phyloP scores from a whole-genome alignment of 805 yeast genomes.

The Sugiyamaella lignohabitans region DNA sequence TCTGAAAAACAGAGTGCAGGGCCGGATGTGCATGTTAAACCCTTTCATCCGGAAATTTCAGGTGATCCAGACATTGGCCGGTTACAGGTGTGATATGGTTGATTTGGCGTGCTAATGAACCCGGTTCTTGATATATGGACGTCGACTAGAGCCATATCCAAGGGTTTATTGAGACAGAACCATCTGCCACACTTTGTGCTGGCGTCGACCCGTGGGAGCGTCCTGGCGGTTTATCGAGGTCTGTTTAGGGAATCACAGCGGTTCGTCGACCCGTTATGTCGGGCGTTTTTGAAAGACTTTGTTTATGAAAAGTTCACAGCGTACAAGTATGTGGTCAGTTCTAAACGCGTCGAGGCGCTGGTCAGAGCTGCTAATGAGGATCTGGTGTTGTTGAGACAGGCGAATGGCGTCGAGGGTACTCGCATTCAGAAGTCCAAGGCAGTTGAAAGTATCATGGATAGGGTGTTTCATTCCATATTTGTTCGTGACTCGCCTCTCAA shows the following conservation, averaged over 20 bases:
- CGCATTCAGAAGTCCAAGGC: slow-evolving; percentile 9
- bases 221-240: slow-evolving; percentile 13
- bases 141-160: too few relatives aligned
- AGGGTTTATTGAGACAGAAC: background rate
- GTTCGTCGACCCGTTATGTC: slow-evolving; percentile 20
- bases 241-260: slow-evolving; percentile 8
- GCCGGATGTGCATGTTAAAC: too few relatives aligned
- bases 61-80: too few relatives aligned
- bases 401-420: slow-evolving; percentile 7
- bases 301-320: slow-evolving; percentile 17
- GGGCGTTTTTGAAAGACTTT: slow-evolving; percentile 10
- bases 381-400: slow-evolving; percentile 8
- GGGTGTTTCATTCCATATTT: slow-evolving; percentile 11
- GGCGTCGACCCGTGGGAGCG: slow-evolving; percentile 2
- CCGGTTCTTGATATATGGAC: too few relatives aligned
- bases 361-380: slow-evolving; percentile 12
- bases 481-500: slow-evolving; percentile 18
- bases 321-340: slow-evolving; percentile 19
- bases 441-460: slow-evolving; percentile 12
- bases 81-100: too few relatives aligned
- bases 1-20: too few relatives aligned
- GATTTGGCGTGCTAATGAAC: too few relatives aligned
- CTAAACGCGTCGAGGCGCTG: slow-evolving; percentile 13
- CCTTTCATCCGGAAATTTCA: too few relatives aligned
- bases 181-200: slow-evolving; percentile 19